Evolutionary conservation across 495 filamentous ascomycete genomes (phyloP).

Genomic region (Melanomma pulvis-pyrius): DNA sequence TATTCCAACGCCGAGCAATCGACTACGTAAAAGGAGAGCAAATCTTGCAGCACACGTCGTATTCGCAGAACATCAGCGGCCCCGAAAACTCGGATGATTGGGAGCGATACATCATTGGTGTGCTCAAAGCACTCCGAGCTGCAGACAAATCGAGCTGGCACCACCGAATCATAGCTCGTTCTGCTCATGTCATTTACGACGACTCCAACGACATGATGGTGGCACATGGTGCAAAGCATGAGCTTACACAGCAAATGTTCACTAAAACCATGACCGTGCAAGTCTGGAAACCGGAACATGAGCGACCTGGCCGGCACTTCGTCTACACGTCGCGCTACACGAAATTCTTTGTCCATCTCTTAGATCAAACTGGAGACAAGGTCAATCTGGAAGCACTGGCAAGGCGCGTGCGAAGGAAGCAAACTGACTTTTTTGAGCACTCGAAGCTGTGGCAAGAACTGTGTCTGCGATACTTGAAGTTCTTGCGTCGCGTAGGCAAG

Average conservation of each 20-base stretch:
- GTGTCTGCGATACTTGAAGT: conserved; percentile 70
- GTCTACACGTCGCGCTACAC: conserved; percentile 93
- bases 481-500: conserved; percentile 69
- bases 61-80: conserved; percentile 55
- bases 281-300: conserved; percentile 94
- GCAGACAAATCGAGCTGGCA: conserved; percentile 98
- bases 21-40: conserved; percentile 56
- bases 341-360: conserved; percentile 72
- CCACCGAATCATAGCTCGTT: conserved; percentile 82
- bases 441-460: conserved; percentile 80
- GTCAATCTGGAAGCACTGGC: conserved; percentile 77
- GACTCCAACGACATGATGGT: conserved; percentile 50
- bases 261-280: conserved; percentile 93
- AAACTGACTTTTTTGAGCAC: conserved; percentile 84
- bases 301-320: conserved; percentile 88
- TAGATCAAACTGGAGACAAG: conserved; percentile 76
- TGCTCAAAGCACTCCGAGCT: conserved; percentile 72
- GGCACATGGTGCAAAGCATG: conserved; percentile 68
- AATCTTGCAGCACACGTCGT: conserved; percentile 58
- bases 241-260: conserved; percentile 84
- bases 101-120: conserved; percentile 72
- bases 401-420: conserved; percentile 78
- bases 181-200: conserved; percentile 75
- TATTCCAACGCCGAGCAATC: conserved; percentile 56
- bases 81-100: conserved; percentile 64